A percentile compares a stretch with the other conserved stretches of the same genome.
phyloP scores from a whole-genome alignment of 2,329 filamentous ascomycete species.

The Hyphodiscus sp. region DNA sequence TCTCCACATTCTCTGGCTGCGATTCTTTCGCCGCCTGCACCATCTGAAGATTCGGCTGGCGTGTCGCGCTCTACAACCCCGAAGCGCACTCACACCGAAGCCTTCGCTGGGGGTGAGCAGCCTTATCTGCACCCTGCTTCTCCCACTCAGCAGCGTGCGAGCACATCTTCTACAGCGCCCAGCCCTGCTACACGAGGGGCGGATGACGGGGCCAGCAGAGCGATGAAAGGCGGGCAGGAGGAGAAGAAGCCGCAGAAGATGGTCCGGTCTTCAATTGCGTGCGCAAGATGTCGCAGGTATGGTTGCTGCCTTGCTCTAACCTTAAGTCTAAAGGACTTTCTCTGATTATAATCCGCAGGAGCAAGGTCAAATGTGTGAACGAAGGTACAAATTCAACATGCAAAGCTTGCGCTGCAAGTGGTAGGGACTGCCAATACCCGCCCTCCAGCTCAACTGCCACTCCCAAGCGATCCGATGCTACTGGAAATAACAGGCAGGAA shows the following conservation, averaged over 20 bases:
- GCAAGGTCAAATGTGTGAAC: conserved; percentile 41
- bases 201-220: conserved; percentile 24
- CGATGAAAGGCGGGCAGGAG: conserved; percentile 31
- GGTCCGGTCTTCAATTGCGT: conserved; percentile 76
- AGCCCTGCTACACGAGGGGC: conserved; percentile 19
- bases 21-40: conserved; percentile 30
- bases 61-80: conserved; percentile 25
- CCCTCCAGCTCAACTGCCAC: conserved; percentile 36
- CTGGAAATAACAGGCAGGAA: conserved; percentile 25
- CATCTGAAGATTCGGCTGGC: conserved; percentile 18
- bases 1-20: conserved; percentile 31
- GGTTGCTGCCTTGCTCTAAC: neutral
- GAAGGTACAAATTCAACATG: conserved; percentile 65
- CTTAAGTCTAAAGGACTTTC: neutral
- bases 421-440: conserved; percentile 68
- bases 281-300: conserved; percentile 59
- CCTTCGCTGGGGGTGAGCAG: conserved; percentile 23
- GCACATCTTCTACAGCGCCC: conserved; percentile 19
- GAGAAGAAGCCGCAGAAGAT: conserved; percentile 40
- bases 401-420: conserved; percentile 65
- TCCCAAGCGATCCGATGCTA: conserved; percentile 24
- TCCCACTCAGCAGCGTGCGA: conserved; percentile 21
- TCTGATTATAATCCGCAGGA: neutral
- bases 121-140: conserved; percentile 28
- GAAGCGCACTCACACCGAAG: conserved; percentile 29